Conservation (phyloP, 805 yeast species). For the Metschnikowia matae region DNA sequence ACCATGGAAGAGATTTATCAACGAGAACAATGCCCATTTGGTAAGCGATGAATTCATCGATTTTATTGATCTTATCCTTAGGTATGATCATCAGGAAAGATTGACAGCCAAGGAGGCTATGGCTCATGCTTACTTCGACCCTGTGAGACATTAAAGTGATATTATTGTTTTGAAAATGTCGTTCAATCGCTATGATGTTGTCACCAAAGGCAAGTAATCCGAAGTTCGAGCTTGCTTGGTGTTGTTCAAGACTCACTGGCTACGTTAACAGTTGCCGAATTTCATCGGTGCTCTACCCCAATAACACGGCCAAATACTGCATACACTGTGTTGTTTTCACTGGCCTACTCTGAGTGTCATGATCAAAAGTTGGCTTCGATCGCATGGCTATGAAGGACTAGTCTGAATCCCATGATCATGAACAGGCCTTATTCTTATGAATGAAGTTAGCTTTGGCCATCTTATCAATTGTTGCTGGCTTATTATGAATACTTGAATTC, state of each 20-base stretch:
- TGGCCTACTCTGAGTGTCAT: no score
- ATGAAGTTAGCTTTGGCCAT: neutral
- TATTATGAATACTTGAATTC: no score
- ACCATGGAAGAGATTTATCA: slow-evolving; percentile 63
- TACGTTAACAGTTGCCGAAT: neutral
- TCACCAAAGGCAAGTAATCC: neutral
- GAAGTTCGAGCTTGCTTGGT: neutral
- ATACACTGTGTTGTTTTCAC: neutral
- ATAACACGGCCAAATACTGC: neutral
- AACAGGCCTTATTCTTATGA: neutral
- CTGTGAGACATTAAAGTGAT: slow-evolving; percentile 13
- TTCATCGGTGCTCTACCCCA: neutral
- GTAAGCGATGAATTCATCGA: slow-evolving; percentile 59
- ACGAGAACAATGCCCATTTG: slow-evolving; percentile 47
- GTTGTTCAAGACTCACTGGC: neutral
- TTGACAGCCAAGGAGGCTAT: slow-evolving; percentile 86
- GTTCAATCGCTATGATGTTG: neutral
- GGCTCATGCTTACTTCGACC: slow-evolving; percentile 65
- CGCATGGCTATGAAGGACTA: no score
- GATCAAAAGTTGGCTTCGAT: no score
- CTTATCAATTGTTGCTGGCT: no score
- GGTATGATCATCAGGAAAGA: slow-evolving; percentile 84
- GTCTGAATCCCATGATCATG: no score
- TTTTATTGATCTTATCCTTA: slow-evolving; percentile 65
- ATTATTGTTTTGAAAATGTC: neutral